A percentile compares a stretch with the other conserved stretches of the same genome.
Conservation (phyloP, 768 basidiomycete species). For the Crassisporium funariophilum region DNA sequence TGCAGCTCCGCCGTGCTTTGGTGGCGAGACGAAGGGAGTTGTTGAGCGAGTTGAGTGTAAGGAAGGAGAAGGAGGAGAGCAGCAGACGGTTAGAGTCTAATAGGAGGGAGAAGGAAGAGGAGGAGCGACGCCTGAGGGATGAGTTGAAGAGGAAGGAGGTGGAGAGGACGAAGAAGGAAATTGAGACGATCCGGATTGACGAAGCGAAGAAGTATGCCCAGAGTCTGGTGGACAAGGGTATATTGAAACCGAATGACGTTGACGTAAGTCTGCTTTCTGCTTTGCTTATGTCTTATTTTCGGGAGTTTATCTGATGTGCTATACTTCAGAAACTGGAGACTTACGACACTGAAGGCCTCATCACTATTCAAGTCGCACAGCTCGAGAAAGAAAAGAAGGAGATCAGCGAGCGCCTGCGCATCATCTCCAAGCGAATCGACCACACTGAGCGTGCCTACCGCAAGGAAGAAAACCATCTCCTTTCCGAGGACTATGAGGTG, state of each 20-base stretch:
- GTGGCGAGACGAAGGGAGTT: constrained; percentile 86
- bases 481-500: constrained; percentile 80
- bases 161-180: constrained; percentile 68
- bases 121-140: constrained; percentile 60
- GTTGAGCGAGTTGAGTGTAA: constrained; percentile 77
- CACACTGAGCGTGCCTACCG: constrained; percentile 94
- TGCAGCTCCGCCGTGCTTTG: constrained; percentile 75
- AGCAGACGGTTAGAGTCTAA: constrained; percentile 71
- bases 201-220: constrained; percentile 91
- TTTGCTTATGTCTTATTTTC: constrained; percentile 7
- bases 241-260: constrained; percentile 62
- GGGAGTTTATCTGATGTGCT: no score
- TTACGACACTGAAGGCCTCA: constrained; percentile 82
- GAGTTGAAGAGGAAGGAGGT: constrained; percentile 64
- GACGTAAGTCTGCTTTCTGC: constrained; percentile 48
- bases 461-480: constrained; percentile 87
- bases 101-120: constrained; percentile 70
- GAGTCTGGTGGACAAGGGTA: constrained; percentile 77
- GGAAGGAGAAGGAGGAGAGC: constrained; percentile 89
- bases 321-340: constrained; percentile 71
- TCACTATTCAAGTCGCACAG: constrained; percentile 90
- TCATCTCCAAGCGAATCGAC: constrained; percentile 88
- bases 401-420: constrained; percentile 76
- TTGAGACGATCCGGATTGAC: constrained; percentile 75
- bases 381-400: constrained; percentile 97